Evolutionary conservation across 345 rosid species (phyloP), one percentile per base, ranked within the genome.

Genomic region (Mercurialis annua): DNA sequence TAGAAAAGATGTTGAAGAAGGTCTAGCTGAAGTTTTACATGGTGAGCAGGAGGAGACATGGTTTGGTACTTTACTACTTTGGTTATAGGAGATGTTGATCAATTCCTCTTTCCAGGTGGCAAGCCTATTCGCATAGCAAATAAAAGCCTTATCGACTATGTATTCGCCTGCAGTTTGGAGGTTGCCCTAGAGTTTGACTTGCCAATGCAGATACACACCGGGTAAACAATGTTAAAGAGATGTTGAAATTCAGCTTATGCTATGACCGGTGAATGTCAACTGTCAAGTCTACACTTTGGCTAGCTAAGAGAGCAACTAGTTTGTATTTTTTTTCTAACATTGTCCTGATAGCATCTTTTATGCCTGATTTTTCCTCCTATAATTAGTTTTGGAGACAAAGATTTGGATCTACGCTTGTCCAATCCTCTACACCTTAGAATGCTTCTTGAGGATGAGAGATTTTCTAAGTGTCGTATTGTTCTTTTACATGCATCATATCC

Each of bases 401-500:
- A 91, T 79, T 82, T 94, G 76, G 99, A 94, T 85, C 80, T 94
- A 64, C 87, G 85, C 51, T 69, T 86, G 75, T 67, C 99, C 59
- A 94, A 94, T 83, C 99, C 98, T 17, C 93, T 94, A 73, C 87
- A 87, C 79, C 89, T 94, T 17, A 84, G 92, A 75, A 70, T 53
- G 23, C 67, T 94, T 65, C 90, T 94, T 9, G 95, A 94, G 68
- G 95, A 94, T 75, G 75, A 85, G 76, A 80, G 91, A 68, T 94
- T 87, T 85, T 77, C 82, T 27, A 79, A 80, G 54, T 85, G 81
- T 44, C 90, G 86, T 56, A 70, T 94, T 2, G 93, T 94, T 75
- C 90, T 94, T 65, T 81, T 94, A 67, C 99, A 94, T 83, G 93
- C 97, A 50, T 84, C 99, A 52, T 94, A 91, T 78, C 99, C 98